Evolutionary conservation across 495 filamentous ascomycete species (phyloP).

Genomic region (Cercophora samala): DNA sequence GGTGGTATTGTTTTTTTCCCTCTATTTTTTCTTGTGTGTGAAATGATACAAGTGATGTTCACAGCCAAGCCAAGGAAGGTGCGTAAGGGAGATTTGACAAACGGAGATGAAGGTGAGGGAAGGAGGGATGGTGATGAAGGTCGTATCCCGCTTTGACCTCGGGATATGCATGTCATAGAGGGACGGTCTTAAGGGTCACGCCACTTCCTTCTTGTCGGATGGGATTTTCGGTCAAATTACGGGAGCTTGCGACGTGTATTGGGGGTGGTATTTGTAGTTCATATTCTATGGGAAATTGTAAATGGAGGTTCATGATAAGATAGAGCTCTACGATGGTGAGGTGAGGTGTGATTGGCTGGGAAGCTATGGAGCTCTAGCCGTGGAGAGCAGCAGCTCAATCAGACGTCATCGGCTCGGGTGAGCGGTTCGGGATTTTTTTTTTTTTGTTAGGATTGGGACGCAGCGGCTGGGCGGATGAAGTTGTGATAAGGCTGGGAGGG

Average conservation of each 20-base stretch:
- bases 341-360: not conserved
- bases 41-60: not conserved
- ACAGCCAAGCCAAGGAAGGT: not conserved
- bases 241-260: not conserved
- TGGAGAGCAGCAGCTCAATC: not conserved
- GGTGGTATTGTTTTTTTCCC: no score
- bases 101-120: not conserved
- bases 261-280: not conserved
- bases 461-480: not conserved
- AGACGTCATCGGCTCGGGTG: not conserved
- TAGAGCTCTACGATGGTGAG: not conserved
- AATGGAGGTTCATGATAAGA: not conserved
- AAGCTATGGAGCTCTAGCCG: not conserved
- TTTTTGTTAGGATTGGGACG: not conserved
- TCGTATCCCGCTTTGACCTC: slow-evolving; percentile 11
- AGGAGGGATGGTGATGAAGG: slow-evolving; percentile 2
- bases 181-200: not conserved
- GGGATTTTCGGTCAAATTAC: not conserved
- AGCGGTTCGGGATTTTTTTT: not conserved
- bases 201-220: not conserved
- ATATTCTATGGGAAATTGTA: not conserved
- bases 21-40: not conserved
- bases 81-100: not conserved
- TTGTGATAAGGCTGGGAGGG: not conserved
- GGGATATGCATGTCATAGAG: slow-evolving; percentile 6